Evolutionary conservation across 768 basidiomycete genomes (phyloP), one percentile per base, ranked within the genome.

Genomic region (Rhizopogon roseolus): DNA sequence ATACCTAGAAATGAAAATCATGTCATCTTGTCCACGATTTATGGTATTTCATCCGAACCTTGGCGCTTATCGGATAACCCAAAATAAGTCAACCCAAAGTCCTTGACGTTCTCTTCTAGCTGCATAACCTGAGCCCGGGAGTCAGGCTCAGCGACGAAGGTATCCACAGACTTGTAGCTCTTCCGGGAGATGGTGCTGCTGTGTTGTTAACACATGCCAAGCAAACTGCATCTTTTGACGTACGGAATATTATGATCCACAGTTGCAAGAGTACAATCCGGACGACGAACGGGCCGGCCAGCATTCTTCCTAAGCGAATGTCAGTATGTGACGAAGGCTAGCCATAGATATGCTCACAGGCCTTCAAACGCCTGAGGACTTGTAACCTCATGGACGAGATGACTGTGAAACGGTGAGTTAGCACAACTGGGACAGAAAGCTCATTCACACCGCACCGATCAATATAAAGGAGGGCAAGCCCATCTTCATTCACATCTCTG

Each of bases 361-460:
- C 90, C 90, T 70, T 92, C 90, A 63, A 93, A 93, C 3, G 93
- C 93, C 70, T 95, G 93, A 39, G 93, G 93, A 54, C 86, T 90
- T n/a, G 93, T 94, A 50, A 95, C 93, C 76, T 94, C 93, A 61
- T 94, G 92, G 22, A 96, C 89, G 36, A 82, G 74, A 61, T 82
- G 81, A 54, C 81, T 75, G 50, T 27, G 11, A 52, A 19, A 28
- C 22, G 4, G 45, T 49, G 37, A 53, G 17, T 50, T 22, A 45
- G 32, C 11, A 14, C 11, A 22, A 42, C 38, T 16, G 19, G 22
- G 37, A 16, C 25, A 14, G n/a, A 46, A 25, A 17, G 9, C 5
- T 7, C 34, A 16, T 2, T 22, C 42, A 60, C 73, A 10, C 10
- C 29, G 50, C 69, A 86, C 86, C 86, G 79, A 73, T 89, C 86